Conservation (phyloP, 768 basidiomycete genomes). For the Porpolomopsis calyptriformis region DNA sequence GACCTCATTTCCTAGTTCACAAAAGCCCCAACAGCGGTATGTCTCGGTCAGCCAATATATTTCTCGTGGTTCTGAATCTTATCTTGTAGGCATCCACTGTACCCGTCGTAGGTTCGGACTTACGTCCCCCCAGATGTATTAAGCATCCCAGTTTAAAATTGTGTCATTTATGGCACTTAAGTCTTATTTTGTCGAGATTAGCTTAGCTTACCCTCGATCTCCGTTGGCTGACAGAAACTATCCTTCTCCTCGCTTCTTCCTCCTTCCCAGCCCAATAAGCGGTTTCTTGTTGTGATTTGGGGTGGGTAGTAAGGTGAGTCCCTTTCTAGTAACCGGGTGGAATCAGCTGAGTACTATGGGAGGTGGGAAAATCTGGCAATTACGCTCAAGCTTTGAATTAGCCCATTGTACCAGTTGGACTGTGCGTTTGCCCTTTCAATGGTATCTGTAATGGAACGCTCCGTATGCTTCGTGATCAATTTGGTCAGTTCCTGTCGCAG, state of each 20-base stretch:
- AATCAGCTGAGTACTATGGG: background rate
- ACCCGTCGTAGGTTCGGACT: constrained; percentile 1
- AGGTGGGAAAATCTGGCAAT: constrained; percentile 19
- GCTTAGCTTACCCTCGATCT: constrained; percentile 11
- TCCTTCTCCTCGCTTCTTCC: constrained; percentile 61
- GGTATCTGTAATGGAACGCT: constrained; percentile 45
- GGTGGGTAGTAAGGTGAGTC: constrained; percentile 62
- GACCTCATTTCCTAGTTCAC: constrained; percentile 55
- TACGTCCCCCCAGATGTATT: background rate
- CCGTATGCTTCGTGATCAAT: constrained; percentile 63
- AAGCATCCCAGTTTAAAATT: background rate
- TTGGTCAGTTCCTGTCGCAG: constrained; percentile 75
- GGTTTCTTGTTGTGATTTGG: constrained; percentile 78
- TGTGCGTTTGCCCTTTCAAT: constrained; percentile 57
- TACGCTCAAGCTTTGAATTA: constrained; percentile 71
- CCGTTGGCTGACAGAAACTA: constrained; percentile 35
- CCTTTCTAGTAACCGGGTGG: constrained; percentile 37
- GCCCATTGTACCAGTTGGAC: constrained; percentile 60
- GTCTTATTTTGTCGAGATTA: background rate
- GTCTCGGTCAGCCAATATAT: constrained; percentile 4
- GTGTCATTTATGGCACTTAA: background rate
- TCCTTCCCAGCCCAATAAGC: constrained; percentile 81
- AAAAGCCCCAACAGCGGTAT: constrained; percentile 34
- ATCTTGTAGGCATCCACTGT: background rate
- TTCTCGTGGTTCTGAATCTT: background rate